Evolutionary conservation across 441 rosid species (phyloP).

Genomic region (Biscutella laevigata): DNA sequence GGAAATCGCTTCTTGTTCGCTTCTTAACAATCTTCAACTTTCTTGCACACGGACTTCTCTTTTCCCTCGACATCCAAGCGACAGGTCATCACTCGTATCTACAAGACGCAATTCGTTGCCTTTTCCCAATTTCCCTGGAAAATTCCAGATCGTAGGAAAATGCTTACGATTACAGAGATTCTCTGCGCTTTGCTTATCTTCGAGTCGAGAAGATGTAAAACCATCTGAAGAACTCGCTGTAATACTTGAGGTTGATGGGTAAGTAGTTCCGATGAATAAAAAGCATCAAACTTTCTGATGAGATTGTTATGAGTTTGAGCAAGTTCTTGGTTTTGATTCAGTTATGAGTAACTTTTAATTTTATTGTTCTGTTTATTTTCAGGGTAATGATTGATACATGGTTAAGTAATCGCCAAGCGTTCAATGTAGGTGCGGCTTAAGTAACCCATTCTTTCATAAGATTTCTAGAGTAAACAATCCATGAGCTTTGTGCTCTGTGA

Average conservation of each 20-base stretch:
- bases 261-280: constrained; percentile 3
- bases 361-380: background rate
- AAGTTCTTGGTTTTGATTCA: background rate
- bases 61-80: constrained; percentile 12
- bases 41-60: constrained; percentile 18
- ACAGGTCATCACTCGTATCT: constrained; percentile 7
- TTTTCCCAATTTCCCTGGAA: constrained; percentile 24
- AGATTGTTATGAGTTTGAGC: background rate
- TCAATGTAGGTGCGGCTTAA: constrained; percentile 61
- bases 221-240: constrained; percentile 52
- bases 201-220: constrained; percentile 23
- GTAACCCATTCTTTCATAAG: background rate
- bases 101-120: constrained; percentile 14
- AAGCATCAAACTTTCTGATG: constrained; percentile 5
- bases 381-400: constrained; percentile 88
- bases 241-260: constrained; percentile 94
- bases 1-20: constrained; percentile 47
- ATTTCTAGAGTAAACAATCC: too few species aligned
- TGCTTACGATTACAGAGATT: constrained; percentile 24
- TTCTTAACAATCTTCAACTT: constrained; percentile 29
- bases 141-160: constrained; percentile 27
- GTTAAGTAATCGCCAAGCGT: constrained; percentile 70
- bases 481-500: constrained; percentile 6
- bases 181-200: constrained; percentile 33
- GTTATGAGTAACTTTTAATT: background rate